Evolutionary conservation across 1,284 basidiomycete species (phyloP).

Genomic region (Microbotryum saponariae): DNA sequence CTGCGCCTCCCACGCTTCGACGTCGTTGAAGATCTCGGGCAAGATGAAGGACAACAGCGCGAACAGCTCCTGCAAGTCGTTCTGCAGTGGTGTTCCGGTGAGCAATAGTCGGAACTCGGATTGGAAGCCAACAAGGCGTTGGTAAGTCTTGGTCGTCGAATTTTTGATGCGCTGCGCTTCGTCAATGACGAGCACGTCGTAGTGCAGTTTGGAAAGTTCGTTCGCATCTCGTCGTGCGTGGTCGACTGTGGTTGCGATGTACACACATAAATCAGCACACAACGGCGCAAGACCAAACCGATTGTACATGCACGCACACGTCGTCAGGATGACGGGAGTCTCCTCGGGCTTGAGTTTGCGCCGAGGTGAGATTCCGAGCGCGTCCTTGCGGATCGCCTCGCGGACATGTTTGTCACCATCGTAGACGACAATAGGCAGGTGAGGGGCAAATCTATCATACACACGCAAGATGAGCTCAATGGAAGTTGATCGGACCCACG

Average conservation of each 20-base stretch:
- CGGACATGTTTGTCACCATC: conserved; percentile 36
- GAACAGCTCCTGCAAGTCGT: conserved; percentile 91
- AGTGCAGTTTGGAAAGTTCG: conserved; percentile 3
- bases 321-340: conserved; percentile 2
- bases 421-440: conserved; percentile 39
- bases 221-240: background rate
- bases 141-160: conserved; percentile 34
- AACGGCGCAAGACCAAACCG: too few relatives aligned
- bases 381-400: conserved; percentile 7
- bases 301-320: background rate
- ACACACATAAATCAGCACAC: too few relatives aligned
- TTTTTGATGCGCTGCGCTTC: conserved; percentile 43
- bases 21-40: conserved; percentile 82
- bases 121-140: conserved; percentile 2
- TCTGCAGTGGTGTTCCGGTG: conserved; percentile 49
- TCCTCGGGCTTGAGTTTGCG: background rate
- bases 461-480: background rate
- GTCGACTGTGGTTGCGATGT: too few relatives aligned
- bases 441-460: conserved; percentile 36
- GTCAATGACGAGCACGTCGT: conserved; percentile 37
- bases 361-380: conserved; percentile 2
- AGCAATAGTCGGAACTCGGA: conserved; percentile 12
- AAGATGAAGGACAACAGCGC: conserved; percentile 89
- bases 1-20: conserved; percentile 87
- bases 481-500: background rate